Conservation (phyloP, 345 rosid species). For the Eucalyptus cladocalyx region DNA sequence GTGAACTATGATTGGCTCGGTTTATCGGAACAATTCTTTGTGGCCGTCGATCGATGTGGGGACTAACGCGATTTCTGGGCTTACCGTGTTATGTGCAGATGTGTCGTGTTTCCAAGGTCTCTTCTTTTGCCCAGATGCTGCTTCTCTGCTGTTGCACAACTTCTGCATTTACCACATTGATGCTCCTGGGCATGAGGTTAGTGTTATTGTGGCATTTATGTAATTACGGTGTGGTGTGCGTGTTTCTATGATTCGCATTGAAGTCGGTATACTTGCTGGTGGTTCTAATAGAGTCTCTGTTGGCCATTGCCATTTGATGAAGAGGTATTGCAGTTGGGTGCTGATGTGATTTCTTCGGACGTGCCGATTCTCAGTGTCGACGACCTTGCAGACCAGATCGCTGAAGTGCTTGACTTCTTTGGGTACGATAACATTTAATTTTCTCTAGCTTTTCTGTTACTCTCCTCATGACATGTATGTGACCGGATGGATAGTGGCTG, state of each 20-base stretch:
- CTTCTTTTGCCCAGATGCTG: slow-evolving; percentile 39
- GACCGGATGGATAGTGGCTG: background rate
- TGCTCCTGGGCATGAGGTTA: slow-evolving; percentile 68
- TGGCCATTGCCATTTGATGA: background rate
- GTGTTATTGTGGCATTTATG: background rate
- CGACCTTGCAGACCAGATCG: slow-evolving; percentile 50
- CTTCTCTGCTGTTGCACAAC: slow-evolving; percentile 43
- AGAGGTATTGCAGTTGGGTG: slow-evolving; percentile 60
- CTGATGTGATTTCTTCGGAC: slow-evolving; percentile 38
- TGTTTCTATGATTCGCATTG: background rate
- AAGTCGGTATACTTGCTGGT: background rate
- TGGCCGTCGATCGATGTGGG: background rate
- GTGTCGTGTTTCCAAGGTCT: slow-evolving; percentile 50
- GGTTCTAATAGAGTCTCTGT: background rate
- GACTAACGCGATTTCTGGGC: background rate
- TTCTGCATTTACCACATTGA: slow-evolving; percentile 62
- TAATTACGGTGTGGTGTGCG: background rate
- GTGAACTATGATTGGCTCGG: background rate
- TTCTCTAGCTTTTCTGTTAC: background rate
- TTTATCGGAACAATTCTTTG: background rate
- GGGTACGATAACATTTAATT: slow-evolving; percentile 1
- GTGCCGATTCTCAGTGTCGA: slow-evolving; percentile 40
- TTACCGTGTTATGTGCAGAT: slow-evolving; percentile 8
- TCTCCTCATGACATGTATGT: background rate
- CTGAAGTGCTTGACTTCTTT: slow-evolving; percentile 47